These are phyloP conservation scores for Zopfia rhizophila DNA, from an alignment of 2,329 filamentous ascomycete species.

Conservation along the genomic window DNA sequence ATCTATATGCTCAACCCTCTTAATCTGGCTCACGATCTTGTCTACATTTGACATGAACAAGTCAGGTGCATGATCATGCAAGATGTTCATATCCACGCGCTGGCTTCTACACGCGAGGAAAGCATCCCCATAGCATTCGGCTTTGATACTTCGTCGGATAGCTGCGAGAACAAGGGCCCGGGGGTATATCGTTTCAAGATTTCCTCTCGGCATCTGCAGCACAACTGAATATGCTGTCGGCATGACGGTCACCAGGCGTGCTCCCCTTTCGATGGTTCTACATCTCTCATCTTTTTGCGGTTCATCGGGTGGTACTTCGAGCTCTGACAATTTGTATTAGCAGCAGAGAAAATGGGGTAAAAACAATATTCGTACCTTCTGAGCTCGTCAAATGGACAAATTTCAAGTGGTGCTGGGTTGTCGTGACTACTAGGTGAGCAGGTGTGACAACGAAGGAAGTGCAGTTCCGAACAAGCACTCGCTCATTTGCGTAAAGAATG, in stretches of 20 bases:
- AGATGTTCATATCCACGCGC: conserved; percentile 96
- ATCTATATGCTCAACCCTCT: conserved; percentile 84
- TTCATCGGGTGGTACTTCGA: conserved; percentile 86
- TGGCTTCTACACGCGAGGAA: conserved; percentile 91
- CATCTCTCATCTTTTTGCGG: conserved; percentile 93
- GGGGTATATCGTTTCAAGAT: conserved; percentile 93
- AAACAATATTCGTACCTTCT: conserved; percentile 64
- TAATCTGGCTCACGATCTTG: conserved; percentile 84
- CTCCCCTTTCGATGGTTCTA: conserved; percentile 89
- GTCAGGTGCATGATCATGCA: conserved; percentile 90
- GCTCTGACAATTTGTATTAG: conserved; percentile 64
- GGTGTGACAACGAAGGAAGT: conserved; percentile 88
- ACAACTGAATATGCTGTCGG: conserved; percentile 87
- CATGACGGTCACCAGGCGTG: conserved; percentile 86
- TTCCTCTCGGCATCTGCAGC: conserved; percentile 94
- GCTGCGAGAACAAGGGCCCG: conserved; percentile 91
- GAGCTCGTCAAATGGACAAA: conserved; percentile 81
- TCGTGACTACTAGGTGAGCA: conserved; percentile 89
- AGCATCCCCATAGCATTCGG: conserved; percentile 82
- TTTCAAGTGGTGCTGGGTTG: conserved; percentile 90
- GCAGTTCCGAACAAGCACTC: conserved; percentile 82
- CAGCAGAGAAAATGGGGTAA: background rate
- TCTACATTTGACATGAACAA: conserved; percentile 83
- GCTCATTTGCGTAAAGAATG: conserved; percentile 79
- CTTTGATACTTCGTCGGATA: conserved; percentile 82